Conservation (phyloP, 2,329 filamentous ascomycete genomes). For the Cryoendolithus antarcticus region DNA sequence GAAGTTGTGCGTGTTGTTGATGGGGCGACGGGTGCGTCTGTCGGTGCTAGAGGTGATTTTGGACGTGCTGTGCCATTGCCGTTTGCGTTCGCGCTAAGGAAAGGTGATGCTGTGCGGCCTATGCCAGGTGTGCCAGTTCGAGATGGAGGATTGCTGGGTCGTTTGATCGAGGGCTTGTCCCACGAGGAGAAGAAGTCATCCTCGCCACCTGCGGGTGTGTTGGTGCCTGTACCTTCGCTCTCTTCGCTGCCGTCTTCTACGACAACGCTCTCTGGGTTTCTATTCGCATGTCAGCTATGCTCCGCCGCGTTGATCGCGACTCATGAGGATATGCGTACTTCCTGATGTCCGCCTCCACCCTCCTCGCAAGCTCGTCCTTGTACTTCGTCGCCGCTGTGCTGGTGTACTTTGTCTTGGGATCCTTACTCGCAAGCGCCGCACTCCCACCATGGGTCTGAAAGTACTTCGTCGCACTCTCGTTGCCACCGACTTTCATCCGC, state of each 20-base stretch:
- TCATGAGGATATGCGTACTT: slow-evolving; percentile 43
- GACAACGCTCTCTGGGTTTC: slow-evolving; percentile 73
- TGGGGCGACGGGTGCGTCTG: slow-evolving; percentile 43
- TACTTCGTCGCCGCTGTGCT: slow-evolving; percentile 91
- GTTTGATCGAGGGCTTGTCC: slow-evolving; percentile 96
- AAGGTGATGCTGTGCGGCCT: slow-evolving; percentile 73
- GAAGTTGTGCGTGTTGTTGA: slow-evolving; percentile 61
- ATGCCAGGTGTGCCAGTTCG: slow-evolving; percentile 77
- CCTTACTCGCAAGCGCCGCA: slow-evolving; percentile 88
- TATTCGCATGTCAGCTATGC: slow-evolving; percentile 29
- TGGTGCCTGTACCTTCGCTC: slow-evolving; percentile 48
- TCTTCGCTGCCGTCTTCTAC: slow-evolving; percentile 60
- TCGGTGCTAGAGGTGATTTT: slow-evolving; percentile 62
- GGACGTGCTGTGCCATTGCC: slow-evolving; percentile 58
- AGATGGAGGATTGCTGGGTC: slow-evolving; percentile 84
- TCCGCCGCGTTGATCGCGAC: slow-evolving; percentile 20
- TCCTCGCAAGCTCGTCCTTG: slow-evolving; percentile 87
- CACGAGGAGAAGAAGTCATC: slow-evolving; percentile 99
- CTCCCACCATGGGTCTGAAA: slow-evolving; percentile 95
- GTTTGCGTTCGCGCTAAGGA: slow-evolving; percentile 52
- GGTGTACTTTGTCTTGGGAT: slow-evolving; percentile 92
- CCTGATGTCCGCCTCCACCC: slow-evolving; percentile 69
- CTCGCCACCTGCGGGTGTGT: slow-evolving; percentile 67
- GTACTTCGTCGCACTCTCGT: slow-evolving; percentile 95
- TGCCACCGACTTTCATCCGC: slow-evolving; percentile 95